phyloP scores from a whole-genome alignment of 73 alveolate species.

The Paramecium bursaria region DNA sequence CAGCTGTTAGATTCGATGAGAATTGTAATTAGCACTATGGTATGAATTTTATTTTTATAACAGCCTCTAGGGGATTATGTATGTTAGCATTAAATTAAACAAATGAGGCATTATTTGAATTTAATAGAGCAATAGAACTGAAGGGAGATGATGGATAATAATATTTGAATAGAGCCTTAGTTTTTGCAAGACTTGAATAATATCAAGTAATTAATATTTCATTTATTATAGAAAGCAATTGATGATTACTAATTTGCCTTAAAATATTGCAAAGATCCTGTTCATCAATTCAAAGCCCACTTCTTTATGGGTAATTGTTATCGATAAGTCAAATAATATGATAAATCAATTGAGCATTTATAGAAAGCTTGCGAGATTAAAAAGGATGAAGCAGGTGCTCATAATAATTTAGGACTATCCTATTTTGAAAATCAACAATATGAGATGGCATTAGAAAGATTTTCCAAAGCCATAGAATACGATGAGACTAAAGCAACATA shows the following conservation, averaged over 20 bases:
- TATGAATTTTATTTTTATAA: neutral
- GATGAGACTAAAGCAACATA: conserved; percentile 80
- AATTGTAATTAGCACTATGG: conserved; percentile 68
- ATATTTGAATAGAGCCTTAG: conserved; percentile 84
- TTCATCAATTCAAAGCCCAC: conserved; percentile 74
- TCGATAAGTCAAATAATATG: conserved; percentile 76
- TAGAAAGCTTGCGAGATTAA: conserved; percentile 84
- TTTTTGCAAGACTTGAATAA: conserved; percentile 78
- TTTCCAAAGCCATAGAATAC: conserved; percentile 80
- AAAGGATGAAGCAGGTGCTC: conserved; percentile 86
- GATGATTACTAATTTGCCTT: conserved; percentile 83
- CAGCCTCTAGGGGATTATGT: conserved; percentile 76
- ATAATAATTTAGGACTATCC: conserved; percentile 87
- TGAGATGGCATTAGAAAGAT: conserved; percentile 83
- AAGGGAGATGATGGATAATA: conserved; percentile 78
- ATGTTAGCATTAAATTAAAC: conserved; percentile 72
- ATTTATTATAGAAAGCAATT: conserved; percentile 76
- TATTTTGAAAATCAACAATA: conserved; percentile 79
- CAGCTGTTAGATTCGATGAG: conserved; percentile 79
- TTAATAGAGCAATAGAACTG: conserved; percentile 77
- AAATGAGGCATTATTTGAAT: conserved; percentile 87
- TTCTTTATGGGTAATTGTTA: conserved; percentile 85
- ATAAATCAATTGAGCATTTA: conserved; percentile 81
- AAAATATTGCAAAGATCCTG: conserved; percentile 65
- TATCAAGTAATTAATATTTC: conserved; percentile 20